phyloP scores from a whole-genome alignment of 805 yeast genomes.

The Kuraishia molischiana region DNA sequence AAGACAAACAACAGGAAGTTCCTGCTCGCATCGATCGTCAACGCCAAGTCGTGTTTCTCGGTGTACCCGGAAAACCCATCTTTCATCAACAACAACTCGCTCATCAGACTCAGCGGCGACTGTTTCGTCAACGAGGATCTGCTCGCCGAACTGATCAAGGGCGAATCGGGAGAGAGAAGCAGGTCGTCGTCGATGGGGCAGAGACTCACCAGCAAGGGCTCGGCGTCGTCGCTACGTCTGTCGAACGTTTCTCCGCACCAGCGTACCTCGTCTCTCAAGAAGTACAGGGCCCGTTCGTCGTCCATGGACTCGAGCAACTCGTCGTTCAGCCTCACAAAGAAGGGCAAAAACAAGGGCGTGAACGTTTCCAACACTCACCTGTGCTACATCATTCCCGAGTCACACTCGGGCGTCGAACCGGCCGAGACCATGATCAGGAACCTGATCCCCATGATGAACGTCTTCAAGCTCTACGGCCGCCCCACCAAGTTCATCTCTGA shows the following conservation, averaged over 20 bases:
- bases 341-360: conserved; percentile 8
- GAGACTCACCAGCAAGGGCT: conserved; percentile 14
- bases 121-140: conserved; percentile 32
- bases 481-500: conserved; percentile 54
- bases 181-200: conserved; percentile 15
- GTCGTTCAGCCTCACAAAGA: conserved; percentile 8
- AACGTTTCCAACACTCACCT: conserved; percentile 16
- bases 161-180: conserved; percentile 14
- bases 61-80: conserved; percentile 49
- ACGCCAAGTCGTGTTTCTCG: conserved; percentile 37
- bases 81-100: conserved; percentile 46
- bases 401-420: conserved; percentile 64
- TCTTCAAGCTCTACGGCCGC: conserved; percentile 66
- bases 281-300: conserved; percentile 2
- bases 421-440: conserved; percentile 67
- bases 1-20: conserved; percentile 39
- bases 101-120: conserved; percentile 47
- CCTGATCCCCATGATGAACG: conserved; percentile 59
- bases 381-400: conserved; percentile 44
- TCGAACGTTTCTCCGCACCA: conserved; percentile 1
- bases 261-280: conserved; percentile 5
- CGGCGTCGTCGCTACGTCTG: conserved; percentile 16
- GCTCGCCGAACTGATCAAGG: conserved; percentile 12
- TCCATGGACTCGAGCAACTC: conserved; percentile 16
- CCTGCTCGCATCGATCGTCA: conserved; percentile 38